A percentile compares a stretch with the other conserved stretches of the same genome.
Evolutionary conservation across 106 monocot genomes (phyloP).

Genomic region (Allium cepa): DNA sequence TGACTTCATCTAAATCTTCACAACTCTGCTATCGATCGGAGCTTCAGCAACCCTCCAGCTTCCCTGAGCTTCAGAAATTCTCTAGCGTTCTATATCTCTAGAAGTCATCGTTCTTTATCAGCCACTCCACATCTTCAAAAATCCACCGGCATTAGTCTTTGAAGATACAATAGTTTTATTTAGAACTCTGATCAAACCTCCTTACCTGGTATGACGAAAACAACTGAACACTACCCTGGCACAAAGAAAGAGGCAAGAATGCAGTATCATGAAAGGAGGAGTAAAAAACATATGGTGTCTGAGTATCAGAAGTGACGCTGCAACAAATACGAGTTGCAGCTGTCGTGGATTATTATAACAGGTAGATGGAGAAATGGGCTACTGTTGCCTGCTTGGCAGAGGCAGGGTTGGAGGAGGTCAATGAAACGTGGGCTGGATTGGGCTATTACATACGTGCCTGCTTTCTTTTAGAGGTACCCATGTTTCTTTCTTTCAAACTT

Average conservation of each 20-base stretch:
- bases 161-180: no score
- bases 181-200: slow-evolving; percentile 34
- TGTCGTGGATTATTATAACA: slow-evolving; percentile 67
- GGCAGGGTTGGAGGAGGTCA: slow-evolving; percentile 85
- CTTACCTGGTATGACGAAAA: slow-evolving; percentile 81
- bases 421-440: slow-evolving; percentile 95
- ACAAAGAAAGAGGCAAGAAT: background rate
- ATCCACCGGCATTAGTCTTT: no score
- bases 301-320: slow-evolving; percentile 97
- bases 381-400: slow-evolving; percentile 48
- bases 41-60: no score
- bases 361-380: slow-evolving; percentile 91
- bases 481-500: background rate
- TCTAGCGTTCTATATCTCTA: no score
- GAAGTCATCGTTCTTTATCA: no score
- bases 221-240: slow-evolving; percentile 60
- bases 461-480: slow-evolving; percentile 74
- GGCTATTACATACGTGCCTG: slow-evolving; percentile 88
- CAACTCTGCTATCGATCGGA: no score
- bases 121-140: no score
- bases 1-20: no score
- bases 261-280: slow-evolving; percentile 5
- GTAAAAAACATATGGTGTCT: slow-evolving; percentile 69
- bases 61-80: no score
- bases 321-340: slow-evolving; percentile 79